Evolutionary conservation across 2,329 filamentous ascomycete genomes (phyloP).

Genomic region (Malbranchea cinnamomea): DNA sequence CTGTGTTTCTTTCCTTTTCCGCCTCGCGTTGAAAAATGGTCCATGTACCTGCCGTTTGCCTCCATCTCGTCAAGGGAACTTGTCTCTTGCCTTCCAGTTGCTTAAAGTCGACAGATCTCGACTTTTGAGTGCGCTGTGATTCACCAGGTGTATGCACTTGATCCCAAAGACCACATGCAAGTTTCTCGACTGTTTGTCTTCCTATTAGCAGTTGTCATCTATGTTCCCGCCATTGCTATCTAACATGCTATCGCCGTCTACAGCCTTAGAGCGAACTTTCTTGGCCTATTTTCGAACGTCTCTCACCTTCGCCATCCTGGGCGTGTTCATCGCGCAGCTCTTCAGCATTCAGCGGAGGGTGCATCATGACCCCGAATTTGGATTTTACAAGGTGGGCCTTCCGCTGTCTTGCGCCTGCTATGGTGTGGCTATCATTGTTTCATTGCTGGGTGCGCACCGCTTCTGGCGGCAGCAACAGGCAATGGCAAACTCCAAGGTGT

Average conservation of each 20-base stretch:
- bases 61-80: background rate
- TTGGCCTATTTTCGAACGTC: slow-evolving; percentile 60
- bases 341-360: slow-evolving; percentile 44
- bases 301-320: slow-evolving; percentile 50
- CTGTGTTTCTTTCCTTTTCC: slow-evolving; percentile 1
- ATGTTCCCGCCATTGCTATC: slow-evolving; percentile 1
- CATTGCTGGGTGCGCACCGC: slow-evolving; percentile 35
- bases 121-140: background rate
- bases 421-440: slow-evolving; percentile 29
- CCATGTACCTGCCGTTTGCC: background rate
- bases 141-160: too few species aligned
- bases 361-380: slow-evolving; percentile 30
- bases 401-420: slow-evolving; percentile 41
- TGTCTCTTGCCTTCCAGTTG: background rate
- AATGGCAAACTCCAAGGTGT: slow-evolving; percentile 28
- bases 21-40: background rate
- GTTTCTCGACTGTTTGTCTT: background rate
- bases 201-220: too few species aligned
- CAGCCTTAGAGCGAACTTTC: slow-evolving; percentile 61
- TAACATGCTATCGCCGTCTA: too few species aligned
- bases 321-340: slow-evolving; percentile 51
- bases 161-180: too few species aligned
- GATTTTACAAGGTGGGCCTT: slow-evolving; percentile 46
- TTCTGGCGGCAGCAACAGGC: slow-evolving; percentile 43
- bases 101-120: background rate